Evolutionary conservation across 2,329 filamentous ascomycete genomes (phyloP), one percentile per base, ranked within the genome.

Genomic region (Botrytis tulipae): DNA sequence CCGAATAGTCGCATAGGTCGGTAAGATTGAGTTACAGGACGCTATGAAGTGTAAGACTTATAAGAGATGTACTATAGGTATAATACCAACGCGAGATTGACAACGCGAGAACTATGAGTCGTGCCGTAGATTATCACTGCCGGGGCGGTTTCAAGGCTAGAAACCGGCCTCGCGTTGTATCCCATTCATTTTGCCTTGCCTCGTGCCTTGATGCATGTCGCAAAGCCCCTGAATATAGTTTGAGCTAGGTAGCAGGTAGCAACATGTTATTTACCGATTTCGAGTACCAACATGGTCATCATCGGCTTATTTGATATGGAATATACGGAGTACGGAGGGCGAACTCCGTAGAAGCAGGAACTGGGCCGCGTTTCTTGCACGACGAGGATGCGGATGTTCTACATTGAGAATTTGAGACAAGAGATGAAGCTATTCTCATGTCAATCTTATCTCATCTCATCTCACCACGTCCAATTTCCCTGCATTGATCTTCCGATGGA

Each of bases 371-470:
- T 59, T 29, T 65, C 35, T 48, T 32, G 35, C 29, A 54, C 60
- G 29, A 67, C 37, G 37, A 67, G 29, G 46, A 54, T 66, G 35
- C 35, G 25, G 42, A 40, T 22, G 46, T 42, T 42, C 66, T 57
- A 22, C n/a, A 29, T 29, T 22, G 48, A 57, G 51, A 57, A 57
- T 29, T 57, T 29, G 51, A 54, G 48, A 57, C 35, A 54, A 40
- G 32, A 54, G 32, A 35, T n/a, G 62, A 48, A 68, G 61, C 35
- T 48, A 48, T 44, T 59, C 29, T 29, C 46, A 46, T 67, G 51
- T 16, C 60, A 67, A 68, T 72, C 70, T 67, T 29, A 72, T 67
- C 70, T 72, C 70, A 72, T 72, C 62, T 72, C 62, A 72, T 72
- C 70, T 37, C 25, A 40, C 51, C 46, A 46, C 32, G 25, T 57